phyloP scores from a whole-genome alignment of 2,329 filamentous ascomycete species.

The Berkeleyomyces basicola region DNA sequence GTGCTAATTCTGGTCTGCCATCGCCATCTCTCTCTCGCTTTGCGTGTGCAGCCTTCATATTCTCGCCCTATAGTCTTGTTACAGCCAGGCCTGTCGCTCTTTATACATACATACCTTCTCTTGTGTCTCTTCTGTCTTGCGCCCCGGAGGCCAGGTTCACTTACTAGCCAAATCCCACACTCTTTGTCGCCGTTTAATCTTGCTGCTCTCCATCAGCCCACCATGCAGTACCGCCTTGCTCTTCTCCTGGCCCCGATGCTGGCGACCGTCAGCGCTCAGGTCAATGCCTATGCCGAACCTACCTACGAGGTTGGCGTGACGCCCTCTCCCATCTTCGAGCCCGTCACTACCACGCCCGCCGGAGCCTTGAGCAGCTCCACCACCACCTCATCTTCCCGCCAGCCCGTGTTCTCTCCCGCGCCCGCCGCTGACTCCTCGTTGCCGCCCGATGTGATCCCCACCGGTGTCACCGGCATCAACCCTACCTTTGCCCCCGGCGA shows the following conservation, averaged over 20 bases:
- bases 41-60: background rate
- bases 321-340: constrained; percentile 12
- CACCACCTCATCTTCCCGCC: background rate
- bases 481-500: background rate
- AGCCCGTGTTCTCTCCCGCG: background rate
- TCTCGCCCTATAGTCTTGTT: background rate
- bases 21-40: background rate
- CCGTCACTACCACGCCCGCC: background rate
- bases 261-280: constrained; percentile 2
- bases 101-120: background rate
- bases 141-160: background rate
- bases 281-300: constrained; percentile 4
- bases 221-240: constrained; percentile 6
- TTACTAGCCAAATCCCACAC: background rate
- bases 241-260: constrained; percentile 5
- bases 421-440: background rate
- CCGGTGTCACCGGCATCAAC: background rate
- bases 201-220: background rate
- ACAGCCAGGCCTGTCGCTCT: background rate
- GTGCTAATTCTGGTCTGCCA: background rate
- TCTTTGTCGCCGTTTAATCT: background rate
- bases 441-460: background rate
- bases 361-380: background rate
- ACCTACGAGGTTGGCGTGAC: constrained; percentile 5
- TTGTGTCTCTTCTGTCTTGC: background rate